Conservation (phyloP, 2,329 filamentous ascomycete species). For the Xylaria sp. region DNA sequence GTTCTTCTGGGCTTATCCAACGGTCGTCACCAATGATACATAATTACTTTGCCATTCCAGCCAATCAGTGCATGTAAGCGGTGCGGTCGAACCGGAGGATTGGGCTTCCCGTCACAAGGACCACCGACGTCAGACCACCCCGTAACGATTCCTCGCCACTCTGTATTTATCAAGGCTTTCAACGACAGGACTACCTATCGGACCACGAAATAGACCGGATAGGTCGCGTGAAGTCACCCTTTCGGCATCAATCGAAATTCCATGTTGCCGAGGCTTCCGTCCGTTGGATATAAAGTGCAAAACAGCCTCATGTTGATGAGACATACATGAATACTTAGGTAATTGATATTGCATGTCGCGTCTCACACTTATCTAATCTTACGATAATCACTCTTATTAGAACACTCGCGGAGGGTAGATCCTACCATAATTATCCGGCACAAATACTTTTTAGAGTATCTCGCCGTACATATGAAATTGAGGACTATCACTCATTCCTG, state of each 20-base stretch:
- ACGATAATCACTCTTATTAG: too few species aligned
- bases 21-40: not conserved
- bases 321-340: not conserved
- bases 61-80: slow-evolving; percentile 13
- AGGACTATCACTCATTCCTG: not conserved
- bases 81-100: slow-evolving; percentile 1
- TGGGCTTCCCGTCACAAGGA: not conserved
- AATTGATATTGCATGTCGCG: not conserved
- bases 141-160: slow-evolving; percentile 11
- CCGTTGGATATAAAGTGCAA: slow-evolving; percentile 9
- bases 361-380: not conserved
- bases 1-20: slow-evolving; percentile 7
- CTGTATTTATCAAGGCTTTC: not conserved
- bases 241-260: slow-evolving; percentile 2
- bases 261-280: slow-evolving; percentile 4
- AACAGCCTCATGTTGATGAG: not conserved
- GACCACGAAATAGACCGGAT: not conserved
- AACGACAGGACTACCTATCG: not conserved
- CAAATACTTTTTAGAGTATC: not conserved
- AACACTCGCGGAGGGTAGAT: not conserved
- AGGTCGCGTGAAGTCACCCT: slow-evolving; percentile 2
- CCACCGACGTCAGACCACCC: slow-evolving; percentile 13
- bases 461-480: not conserved
- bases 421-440: not conserved
- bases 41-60: not conserved